A percentile compares a stretch with the other conserved stretches of the same genome.
phyloP scores from a whole-genome alignment of 1,284 basidiomycete species.

The Mycena sp. region DNA sequence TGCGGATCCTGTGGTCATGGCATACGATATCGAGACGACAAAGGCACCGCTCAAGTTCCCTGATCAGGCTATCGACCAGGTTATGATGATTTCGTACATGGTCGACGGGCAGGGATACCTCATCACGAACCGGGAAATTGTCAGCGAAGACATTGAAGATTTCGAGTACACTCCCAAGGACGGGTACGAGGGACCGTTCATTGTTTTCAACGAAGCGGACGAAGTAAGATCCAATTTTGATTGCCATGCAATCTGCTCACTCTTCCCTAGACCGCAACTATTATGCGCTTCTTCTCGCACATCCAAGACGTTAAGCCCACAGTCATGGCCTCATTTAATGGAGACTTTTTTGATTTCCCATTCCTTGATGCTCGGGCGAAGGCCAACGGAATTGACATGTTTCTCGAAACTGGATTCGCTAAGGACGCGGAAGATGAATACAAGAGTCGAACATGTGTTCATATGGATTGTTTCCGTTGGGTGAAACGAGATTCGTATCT shows the following conservation, averaged over 20 bases:
- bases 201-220: conserved; percentile 94
- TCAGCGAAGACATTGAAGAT: conserved; percentile 97
- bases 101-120: conserved; percentile 96
- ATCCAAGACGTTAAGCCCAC: conserved; percentile 94
- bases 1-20: conserved; percentile 99
- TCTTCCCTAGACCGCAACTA: conserved; percentile 69
- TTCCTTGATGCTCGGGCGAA: conserved; percentile 93
- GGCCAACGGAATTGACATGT: conserved; percentile 96
- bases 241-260: neutral
- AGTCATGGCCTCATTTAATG: conserved; percentile 99
- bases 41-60: conserved; percentile 99
- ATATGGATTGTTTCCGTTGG: conserved; percentile 99
- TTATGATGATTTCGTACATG: conserved; percentile 99
- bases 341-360: conserved; percentile 99
- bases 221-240: conserved; percentile 66
- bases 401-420: conserved; percentile 92
- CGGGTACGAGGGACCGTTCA: conserved; percentile 98
- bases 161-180: conserved; percentile 99
- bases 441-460: conserved; percentile 93
- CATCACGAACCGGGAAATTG: conserved; percentile 98
- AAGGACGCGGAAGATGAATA: conserved; percentile 96
- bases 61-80: conserved; percentile 94
- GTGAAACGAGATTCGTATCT: conserved; percentile 99
- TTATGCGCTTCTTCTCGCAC: conserved; percentile 93
- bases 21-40: conserved; percentile 98